A percentile compares a stretch with the other conserved stretches of the same genome.
Evolutionary conservation across 495 filamentous ascomycete species (phyloP).

Genomic region (Bombardia bombarda): DNA sequence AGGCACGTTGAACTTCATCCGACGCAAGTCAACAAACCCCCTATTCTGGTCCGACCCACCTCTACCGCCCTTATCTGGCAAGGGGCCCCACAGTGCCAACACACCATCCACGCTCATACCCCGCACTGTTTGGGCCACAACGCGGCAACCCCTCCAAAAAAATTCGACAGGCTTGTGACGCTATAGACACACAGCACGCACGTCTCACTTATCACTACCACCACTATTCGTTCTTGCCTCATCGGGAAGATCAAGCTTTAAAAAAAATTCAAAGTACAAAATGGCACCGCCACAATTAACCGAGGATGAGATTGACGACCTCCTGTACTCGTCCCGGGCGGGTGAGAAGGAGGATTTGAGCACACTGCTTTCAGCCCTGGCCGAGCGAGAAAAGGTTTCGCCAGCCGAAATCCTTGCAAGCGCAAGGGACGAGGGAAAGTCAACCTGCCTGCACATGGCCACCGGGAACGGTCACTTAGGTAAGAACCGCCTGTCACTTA

Average conservation of each 20-base stretch:
- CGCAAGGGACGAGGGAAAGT: conserved; percentile 60
- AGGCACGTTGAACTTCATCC: no score
- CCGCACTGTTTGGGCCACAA: background rate
- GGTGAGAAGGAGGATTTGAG: conserved; percentile 66
- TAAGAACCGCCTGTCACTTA: no score
- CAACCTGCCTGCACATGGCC: conserved; percentile 80
- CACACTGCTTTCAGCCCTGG: conserved; percentile 49
- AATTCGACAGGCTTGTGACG: no score
- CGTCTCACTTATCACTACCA: no score
- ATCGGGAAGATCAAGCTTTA: background rate
- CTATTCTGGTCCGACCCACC: no score
- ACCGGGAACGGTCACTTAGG: conserved; percentile 80
- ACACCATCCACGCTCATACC: background rate
- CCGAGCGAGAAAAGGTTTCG: conserved; percentile 43
- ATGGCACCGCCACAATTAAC: conserved; percentile 46
- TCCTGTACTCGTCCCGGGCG: conserved; percentile 73
- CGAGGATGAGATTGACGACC: conserved; percentile 76
- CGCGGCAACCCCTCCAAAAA: no score
- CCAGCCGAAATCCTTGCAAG: conserved; percentile 51
- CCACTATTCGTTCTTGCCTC: background rate
- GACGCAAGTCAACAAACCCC: no score
- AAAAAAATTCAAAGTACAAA: conserved; percentile 5
- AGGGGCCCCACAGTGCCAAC: background rate
- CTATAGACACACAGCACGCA: no score
- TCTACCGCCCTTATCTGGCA: no score